Percentiles rank a stretch among this genome's conserved stretches.
phyloP scores from a whole-genome alignment of 2,329 filamentous ascomycete species.

The Rutstroemia sydowiana region DNA sequence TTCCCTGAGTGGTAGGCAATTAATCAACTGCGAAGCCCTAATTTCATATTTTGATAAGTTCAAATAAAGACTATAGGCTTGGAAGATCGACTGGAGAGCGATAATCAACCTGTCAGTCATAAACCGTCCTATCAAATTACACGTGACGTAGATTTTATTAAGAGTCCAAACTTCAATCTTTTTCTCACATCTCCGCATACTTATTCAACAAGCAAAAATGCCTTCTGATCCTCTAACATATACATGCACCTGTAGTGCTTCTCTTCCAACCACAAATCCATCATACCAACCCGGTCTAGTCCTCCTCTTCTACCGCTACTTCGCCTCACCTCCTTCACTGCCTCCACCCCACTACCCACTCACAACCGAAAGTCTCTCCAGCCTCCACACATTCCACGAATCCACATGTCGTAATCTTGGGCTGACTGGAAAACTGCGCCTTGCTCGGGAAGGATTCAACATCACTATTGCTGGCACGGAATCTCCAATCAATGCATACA shows the following conservation, averaged over 20 bases:
- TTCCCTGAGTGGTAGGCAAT: too few species aligned
- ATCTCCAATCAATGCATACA: slow-evolving; percentile 21
- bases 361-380: slow-evolving; percentile 3
- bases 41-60: too few species aligned
- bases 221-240: slow-evolving; percentile 28
- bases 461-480: slow-evolving; percentile 27
- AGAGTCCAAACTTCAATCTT: background rate
- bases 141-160: background rate
- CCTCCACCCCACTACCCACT: slow-evolving; percentile 6
- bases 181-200: background rate
- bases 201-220: background rate
- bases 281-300: slow-evolving; percentile 17
- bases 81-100: too few species aligned
- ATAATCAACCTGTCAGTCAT: too few species aligned
- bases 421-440: slow-evolving; percentile 27
- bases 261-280: background rate
- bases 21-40: too few species aligned
- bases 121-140: background rate
- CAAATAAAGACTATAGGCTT: too few species aligned
- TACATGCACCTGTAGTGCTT: slow-evolving; percentile 26
- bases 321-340: slow-evolving; percentile 20
- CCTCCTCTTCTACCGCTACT: slow-evolving; percentile 32
- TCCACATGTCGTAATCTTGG: slow-evolving; percentile 12
- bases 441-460: slow-evolving; percentile 30
- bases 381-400: slow-evolving; percentile 20